A percentile compares a stretch with the other conserved stretches of the same genome.
Conservation (phyloP, 495 filamentous ascomycete species). For the Aspergillus panamensis region DNA sequence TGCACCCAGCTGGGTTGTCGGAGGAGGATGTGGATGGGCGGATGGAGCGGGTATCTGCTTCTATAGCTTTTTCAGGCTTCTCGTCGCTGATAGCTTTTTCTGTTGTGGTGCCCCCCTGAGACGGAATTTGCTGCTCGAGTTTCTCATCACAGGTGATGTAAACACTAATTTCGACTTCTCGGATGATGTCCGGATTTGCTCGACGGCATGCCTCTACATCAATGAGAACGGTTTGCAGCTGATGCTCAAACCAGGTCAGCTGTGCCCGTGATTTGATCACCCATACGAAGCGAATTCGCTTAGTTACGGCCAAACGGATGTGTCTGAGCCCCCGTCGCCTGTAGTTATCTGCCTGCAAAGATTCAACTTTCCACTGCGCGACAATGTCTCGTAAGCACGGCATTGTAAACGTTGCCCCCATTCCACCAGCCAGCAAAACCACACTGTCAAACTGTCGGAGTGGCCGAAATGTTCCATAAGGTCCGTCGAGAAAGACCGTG, state of each 20-base stretch:
- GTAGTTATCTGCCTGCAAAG: not conserved
- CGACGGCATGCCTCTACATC: constrained; percentile 42
- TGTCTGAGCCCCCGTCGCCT: not conserved
- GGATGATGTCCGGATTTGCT: constrained; percentile 27
- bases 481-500: constrained; percentile 45
- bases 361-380: constrained; percentile 30
- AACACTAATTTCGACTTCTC: constrained; percentile 52
- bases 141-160: constrained; percentile 60
- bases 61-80: constrained; percentile 4
- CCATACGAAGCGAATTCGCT: constrained; percentile 67
- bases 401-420: constrained; percentile 53
- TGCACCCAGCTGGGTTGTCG: constrained; percentile 24
- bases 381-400: constrained; percentile 54
- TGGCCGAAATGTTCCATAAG: constrained; percentile 49
- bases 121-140: constrained; percentile 23
- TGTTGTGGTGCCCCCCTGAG: not conserved
- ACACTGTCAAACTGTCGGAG: constrained; percentile 56
- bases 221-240: constrained; percentile 55
- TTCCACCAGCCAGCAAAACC: constrained; percentile 59
- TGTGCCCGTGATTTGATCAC: constrained; percentile 67
- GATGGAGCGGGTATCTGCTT: not conserved
- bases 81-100: constrained; percentile 2
- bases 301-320: constrained; percentile 47
- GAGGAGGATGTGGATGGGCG: not conserved
- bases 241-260: constrained; percentile 62